Base-by-base conservation (phyloP, 2,329 filamentous ascomycete genomes). In the Fusarium goolgardi region DNA sequence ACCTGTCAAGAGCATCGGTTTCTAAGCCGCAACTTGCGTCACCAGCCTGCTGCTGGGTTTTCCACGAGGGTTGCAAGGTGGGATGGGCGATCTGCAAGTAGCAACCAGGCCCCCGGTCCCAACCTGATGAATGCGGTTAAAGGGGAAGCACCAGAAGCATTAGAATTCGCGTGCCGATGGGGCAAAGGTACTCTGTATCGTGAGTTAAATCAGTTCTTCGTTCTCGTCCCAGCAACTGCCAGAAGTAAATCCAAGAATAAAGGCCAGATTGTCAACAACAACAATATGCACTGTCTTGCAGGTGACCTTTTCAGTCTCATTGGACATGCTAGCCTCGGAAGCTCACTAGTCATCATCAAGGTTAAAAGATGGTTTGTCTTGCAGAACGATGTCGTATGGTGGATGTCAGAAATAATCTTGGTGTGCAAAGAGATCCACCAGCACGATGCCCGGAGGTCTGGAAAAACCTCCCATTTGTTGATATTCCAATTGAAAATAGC, bases 381-480 rank as follows among this genome's bases (percentile, higher is more conserved):
- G 49, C 39, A 51, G 31, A 51, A 40, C 16, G 51, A 72, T 50
- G 60, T 49, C 51, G 54, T 56, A 65, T 62, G 53, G 58, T 59
- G 67, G 67, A 71, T 73, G 73, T 70, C 68, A 57, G 63, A 71
- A 75, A 70, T 72, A 67, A 74, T 76, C 66, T 72, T 76, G 74
- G 69, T 69, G 65, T 71, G 67, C 59, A 51, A 59, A 57, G 56
- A 54, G 67, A 63, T 71, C 72, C 70, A 74, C 70, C 59, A 66
- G 60, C 63, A 60, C 59, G 55, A 64, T 62, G 59, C 40, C 68
- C 73, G 73, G 66, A 73, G 58, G 70, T 60, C 65, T 75, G 74
- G 74, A 67, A 75, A 70, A 74, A 52, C 61, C 67, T 70, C 75
- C 67, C 56, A 75, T 75, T 76, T 73, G 75, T 56, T 65, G 25